These are phyloP conservation scores for Kodamaea leandrae DNA, from an alignment of 805 yeast species.

Conservation along the genomic window DNA sequence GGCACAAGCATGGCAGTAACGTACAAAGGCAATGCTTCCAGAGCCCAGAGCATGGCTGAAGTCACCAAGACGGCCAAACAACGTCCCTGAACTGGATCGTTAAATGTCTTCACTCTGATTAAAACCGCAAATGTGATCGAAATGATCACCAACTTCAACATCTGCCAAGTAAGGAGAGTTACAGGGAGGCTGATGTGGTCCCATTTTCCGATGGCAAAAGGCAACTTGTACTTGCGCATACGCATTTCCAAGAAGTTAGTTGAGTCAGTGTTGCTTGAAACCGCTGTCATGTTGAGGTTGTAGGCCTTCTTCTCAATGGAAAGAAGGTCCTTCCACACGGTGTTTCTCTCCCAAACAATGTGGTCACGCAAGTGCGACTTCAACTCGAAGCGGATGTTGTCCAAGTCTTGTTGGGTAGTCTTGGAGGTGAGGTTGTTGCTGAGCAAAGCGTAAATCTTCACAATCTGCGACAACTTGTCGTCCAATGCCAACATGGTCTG, in stretches of 20 bases:
- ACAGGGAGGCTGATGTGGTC: constrained; percentile 39
- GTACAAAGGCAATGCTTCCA: constrained; percentile 50
- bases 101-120: constrained; percentile 55
- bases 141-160: constrained; percentile 48
- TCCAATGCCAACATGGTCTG: constrained; percentile 39
- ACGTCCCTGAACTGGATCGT: constrained; percentile 63
- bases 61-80: constrained; percentile 68
- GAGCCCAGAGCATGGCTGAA: constrained; percentile 50
- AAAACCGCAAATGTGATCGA: constrained; percentile 52
- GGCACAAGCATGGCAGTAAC: constrained; percentile 51
- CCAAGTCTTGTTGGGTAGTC: constrained; percentile 48
- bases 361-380: constrained; percentile 74
- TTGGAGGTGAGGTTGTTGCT: constrained; percentile 15
- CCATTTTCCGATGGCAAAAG: constrained; percentile 12
- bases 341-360: constrained; percentile 95
- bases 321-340: constrained; percentile 97
- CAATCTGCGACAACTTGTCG: constrained; percentile 49
- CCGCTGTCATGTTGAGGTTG: constrained; percentile 25
- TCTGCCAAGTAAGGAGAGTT: constrained; percentile 45
- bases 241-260: constrained; percentile 20
- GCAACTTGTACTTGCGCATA: constrained; percentile 20
- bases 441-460: constrained; percentile 49
- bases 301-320: constrained; percentile 49
- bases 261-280: constrained; percentile 14
- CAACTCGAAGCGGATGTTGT: constrained; percentile 43